phyloP scores from a whole-genome alignment of 2,329 filamentous ascomycete genomes.

The Fusarium heterosporum region DNA sequence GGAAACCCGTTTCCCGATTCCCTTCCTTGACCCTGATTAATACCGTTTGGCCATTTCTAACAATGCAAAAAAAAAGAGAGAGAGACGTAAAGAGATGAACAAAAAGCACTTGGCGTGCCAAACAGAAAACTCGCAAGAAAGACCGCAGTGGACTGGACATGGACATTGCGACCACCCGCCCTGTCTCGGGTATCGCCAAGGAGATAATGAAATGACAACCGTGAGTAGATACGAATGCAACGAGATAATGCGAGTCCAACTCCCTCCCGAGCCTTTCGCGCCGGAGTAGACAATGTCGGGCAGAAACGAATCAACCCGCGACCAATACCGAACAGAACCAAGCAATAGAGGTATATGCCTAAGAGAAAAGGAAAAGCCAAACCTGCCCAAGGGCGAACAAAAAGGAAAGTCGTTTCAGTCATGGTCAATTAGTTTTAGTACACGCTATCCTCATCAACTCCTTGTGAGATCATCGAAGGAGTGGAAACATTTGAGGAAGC shows the following conservation, averaged over 20 bases:
- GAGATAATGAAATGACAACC: conserved; percentile 46
- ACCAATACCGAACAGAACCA: conserved; percentile 49
- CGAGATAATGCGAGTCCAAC: conserved; percentile 45
- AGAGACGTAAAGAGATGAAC: conserved; percentile 22
- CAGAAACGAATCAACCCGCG: conserved; percentile 37
- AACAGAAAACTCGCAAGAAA: conserved; percentile 36
- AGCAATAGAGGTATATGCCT: conserved; percentile 51
- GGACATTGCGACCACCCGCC: conserved; percentile 50
- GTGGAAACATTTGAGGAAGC: conserved; percentile 76
- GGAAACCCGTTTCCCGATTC: conserved; percentile 46
- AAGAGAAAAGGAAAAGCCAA: conserved; percentile 45
- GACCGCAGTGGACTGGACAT: conserved; percentile 37
- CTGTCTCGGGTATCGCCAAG: conserved; percentile 53
- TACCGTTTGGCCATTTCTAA: conserved; percentile 44
- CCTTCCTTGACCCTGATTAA: conserved; percentile 47
- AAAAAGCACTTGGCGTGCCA: conserved; percentile 30
- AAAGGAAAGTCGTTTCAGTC: conserved; percentile 64
- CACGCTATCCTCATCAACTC: conserved; percentile 77
- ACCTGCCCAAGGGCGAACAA: conserved; percentile 49
- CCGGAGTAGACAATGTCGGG: conserved; percentile 43
- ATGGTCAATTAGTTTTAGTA: conserved; percentile 67
- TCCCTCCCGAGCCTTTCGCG: conserved; percentile 47
- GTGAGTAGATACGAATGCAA: conserved; percentile 46
- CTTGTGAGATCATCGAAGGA: conserved; percentile 78
- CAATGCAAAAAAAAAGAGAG: conserved; percentile 37